Evolutionary conservation across 106 monocot genomes (phyloP).

Genomic region (Dactylorhiza incarnata): DNA sequence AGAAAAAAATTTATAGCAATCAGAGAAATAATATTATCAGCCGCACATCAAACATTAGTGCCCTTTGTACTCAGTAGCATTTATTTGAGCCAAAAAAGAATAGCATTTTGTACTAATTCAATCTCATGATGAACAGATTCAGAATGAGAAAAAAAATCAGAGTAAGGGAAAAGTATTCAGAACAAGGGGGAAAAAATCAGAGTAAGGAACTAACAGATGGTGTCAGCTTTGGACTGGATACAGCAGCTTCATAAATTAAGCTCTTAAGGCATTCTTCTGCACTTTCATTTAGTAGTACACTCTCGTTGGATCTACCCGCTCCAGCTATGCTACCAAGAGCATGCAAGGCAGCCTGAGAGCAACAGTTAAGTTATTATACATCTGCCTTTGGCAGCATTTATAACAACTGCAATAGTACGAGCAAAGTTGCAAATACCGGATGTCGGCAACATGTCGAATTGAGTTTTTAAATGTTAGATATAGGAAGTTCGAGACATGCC

Average conservation of each 20-base stretch:
- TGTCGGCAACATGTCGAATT: no score
- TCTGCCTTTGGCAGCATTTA: not conserved
- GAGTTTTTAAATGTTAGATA: no score
- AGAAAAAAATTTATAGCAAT: no score
- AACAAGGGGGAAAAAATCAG: not conserved
- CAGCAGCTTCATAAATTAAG: conserved; percentile 59
- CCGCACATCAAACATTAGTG: not conserved
- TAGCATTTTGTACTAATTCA: not conserved
- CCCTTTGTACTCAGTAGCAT: not conserved
- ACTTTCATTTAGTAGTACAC: conserved; percentile 31
- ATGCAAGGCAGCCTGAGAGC: conserved; percentile 68
- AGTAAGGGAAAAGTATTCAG: no score
- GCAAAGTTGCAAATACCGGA: not conserved
- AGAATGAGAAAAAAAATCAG: not conserved
- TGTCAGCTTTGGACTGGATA: conserved; percentile 60
- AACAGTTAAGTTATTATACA: not conserved
- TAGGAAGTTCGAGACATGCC: no score
- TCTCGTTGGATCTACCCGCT: conserved; percentile 42
- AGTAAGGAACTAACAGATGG: conserved; percentile 62
- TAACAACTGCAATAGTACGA: not conserved
- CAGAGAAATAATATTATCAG: not conserved
- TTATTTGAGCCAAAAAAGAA: not conserved
- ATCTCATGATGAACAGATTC: no score
- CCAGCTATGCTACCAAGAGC: conserved; percentile 87
- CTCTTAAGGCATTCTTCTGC: conserved; percentile 62